These are phyloP conservation scores for Scheffersomyces lignicola DNA, from an alignment of 1,139 yeast species.

Conservation along the genomic window DNA sequence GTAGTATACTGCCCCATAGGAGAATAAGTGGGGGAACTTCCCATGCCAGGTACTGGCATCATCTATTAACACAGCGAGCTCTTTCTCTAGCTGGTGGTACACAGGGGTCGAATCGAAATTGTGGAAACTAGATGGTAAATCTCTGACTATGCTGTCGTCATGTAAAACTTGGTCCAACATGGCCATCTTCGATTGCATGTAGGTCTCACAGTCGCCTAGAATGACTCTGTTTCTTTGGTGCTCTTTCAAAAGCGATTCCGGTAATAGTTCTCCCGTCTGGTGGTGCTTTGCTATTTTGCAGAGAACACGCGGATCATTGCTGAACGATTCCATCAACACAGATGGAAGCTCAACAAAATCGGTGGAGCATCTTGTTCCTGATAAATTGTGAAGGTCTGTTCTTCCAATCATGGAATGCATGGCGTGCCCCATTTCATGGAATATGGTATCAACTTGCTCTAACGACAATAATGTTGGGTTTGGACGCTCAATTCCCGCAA, in stretches of 20 bases:
- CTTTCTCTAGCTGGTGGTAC: conserved; percentile 65
- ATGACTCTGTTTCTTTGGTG: conserved; percentile 55
- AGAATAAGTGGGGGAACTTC: conserved; percentile 87
- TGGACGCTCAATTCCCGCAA: conserved; percentile 25
- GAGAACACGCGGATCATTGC: conserved; percentile 76
- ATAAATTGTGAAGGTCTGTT: conserved; percentile 83
- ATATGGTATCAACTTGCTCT: conserved; percentile 86
- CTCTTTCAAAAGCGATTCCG: conserved; percentile 46
- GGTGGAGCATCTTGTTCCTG: conserved; percentile 94
- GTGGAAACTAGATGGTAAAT: conserved; percentile 18
- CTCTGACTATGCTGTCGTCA: conserved; percentile 38
- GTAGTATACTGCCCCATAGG: conserved; percentile 94
- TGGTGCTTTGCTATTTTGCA: conserved; percentile 74
- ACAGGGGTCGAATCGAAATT: conserved; percentile 53
- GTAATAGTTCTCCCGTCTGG: conserved; percentile 63
- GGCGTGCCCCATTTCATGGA: conserved; percentile 99
- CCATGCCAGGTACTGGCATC: conserved; percentile 85
- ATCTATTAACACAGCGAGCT: conserved; percentile 59
- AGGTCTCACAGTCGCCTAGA: conserved; percentile 72
- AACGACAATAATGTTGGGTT: conserved; percentile 56
- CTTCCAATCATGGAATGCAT: conserved; percentile 97
- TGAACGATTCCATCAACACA: conserved; percentile 90
- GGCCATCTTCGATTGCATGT: conserved; percentile 89
- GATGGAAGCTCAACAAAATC: conserved; percentile 97
- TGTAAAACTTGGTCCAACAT: conserved; percentile 82